A percentile compares a stretch with the other conserved stretches of the same genome.
Conservation (phyloP, 805 yeast species). For the Yarrowia osloensis region DNA sequence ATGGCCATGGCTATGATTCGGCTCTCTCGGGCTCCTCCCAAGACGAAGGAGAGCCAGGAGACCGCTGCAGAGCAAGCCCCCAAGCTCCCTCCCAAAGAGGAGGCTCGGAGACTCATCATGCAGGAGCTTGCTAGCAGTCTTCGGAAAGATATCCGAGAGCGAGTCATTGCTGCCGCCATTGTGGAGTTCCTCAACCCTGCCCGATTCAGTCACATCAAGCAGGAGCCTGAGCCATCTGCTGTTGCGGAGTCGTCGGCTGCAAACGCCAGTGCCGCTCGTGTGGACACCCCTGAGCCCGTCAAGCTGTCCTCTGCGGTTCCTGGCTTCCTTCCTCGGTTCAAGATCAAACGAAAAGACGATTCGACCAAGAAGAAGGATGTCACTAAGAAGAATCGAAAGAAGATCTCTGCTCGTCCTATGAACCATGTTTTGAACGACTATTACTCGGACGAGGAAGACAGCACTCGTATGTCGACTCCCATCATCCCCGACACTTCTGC, state of each 20-base stretch:
- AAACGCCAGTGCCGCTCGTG: slow-evolving; percentile 18
- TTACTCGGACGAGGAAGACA: slow-evolving; percentile 37
- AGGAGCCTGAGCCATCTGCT: background rate
- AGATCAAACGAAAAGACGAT: slow-evolving; percentile 37
- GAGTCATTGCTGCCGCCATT: slow-evolving; percentile 69
- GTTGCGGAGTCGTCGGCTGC: background rate
- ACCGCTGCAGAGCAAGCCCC: background rate
- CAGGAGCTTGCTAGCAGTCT: slow-evolving; percentile 66
- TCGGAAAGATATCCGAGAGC: slow-evolving; percentile 70
- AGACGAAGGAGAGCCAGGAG: background rate
- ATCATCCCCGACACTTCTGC: slow-evolving; percentile 11
- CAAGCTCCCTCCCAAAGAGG: slow-evolving; percentile 48
- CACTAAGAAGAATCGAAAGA: slow-evolving; percentile 25
- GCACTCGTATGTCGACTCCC: slow-evolving; percentile 33
- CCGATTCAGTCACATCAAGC: slow-evolving; percentile 32
- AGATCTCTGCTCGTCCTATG: slow-evolving; percentile 38
- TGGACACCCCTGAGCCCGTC: slow-evolving; percentile 15
- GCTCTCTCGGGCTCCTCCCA: background rate
- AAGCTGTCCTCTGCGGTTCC: background rate
- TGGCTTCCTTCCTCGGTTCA: slow-evolving; percentile 1
- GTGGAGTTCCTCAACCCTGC: slow-evolving; percentile 60
- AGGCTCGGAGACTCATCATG: slow-evolving; percentile 58
- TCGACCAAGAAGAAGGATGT: slow-evolving; percentile 31
- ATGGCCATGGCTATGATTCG: slow-evolving; percentile 56
- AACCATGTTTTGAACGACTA: slow-evolving; percentile 38